A percentile compares a stretch with the other conserved stretches of the same genome.
Evolutionary conservation across 2,329 filamentous ascomycete genomes (phyloP).

Genomic region (Aspergillus sp.): DNA sequence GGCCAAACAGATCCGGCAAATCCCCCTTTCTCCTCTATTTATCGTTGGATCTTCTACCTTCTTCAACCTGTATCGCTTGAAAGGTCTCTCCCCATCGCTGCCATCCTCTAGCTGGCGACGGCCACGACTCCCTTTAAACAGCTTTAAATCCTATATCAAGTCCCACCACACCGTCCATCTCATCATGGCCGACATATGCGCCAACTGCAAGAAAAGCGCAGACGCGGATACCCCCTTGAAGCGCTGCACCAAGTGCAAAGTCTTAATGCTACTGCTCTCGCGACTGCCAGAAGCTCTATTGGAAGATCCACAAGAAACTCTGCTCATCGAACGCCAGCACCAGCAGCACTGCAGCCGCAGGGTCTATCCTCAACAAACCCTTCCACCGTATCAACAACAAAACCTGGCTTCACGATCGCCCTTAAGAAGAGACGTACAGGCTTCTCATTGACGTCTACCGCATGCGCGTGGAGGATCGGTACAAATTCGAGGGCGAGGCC

Average conservation of each 20-base stretch:
- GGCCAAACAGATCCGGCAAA: too few relatives aligned
- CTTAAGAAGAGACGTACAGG: constrained; percentile 41
- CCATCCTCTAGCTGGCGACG: too few relatives aligned
- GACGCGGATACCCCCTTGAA: constrained; percentile 3
- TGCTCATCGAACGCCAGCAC: constrained; percentile 29
- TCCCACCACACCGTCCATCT: too few relatives aligned
- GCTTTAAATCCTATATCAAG: too few relatives aligned
- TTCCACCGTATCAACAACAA: constrained; percentile 38
- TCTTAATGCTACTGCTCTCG: constrained; percentile 46
- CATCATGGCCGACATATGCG: not conserved
- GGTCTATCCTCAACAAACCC: constrained; percentile 17
- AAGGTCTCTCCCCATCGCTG: too few relatives aligned
- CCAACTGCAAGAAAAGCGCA: not conserved
- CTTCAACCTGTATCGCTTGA: too few relatives aligned
- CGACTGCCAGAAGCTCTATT: constrained; percentile 49
- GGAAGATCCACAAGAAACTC: constrained; percentile 45
- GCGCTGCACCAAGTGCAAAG: constrained; percentile 46
- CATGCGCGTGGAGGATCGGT: constrained; percentile 24
- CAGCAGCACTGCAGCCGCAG: not conserved
- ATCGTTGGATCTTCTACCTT: too few relatives aligned
- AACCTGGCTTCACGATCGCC: constrained; percentile 42
- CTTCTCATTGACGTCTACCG: constrained; percentile 48
- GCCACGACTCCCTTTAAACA: too few relatives aligned
- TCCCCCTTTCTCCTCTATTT: too few relatives aligned
- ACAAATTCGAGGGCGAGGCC: not conserved